Evolutionary conservation across 2,329 filamentous ascomycete genomes (phyloP).

Genomic region (Calonectria honghensis): DNA sequence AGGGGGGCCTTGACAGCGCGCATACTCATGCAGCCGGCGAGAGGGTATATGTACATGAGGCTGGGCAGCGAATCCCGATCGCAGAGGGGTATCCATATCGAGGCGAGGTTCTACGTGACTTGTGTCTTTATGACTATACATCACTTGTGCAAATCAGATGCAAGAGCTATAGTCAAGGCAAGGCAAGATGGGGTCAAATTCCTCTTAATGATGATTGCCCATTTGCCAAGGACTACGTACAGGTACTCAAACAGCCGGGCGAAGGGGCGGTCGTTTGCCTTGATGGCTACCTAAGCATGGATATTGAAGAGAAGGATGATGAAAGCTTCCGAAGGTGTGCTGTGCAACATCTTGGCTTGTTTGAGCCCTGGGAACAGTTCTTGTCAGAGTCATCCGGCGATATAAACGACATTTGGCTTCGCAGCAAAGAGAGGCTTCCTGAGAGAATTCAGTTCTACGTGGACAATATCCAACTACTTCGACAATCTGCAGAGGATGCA

Average conservation of each 20-base stretch:
- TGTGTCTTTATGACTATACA: slow-evolving; percentile 25
- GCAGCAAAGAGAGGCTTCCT: neutral
- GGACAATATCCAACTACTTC: slow-evolving; percentile 24
- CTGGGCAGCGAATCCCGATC: neutral
- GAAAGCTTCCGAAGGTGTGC: neutral
- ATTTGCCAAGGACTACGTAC: neutral
- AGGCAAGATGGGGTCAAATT: slow-evolving; percentile 5
- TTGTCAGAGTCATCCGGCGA: neutral
- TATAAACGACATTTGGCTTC: neutral
- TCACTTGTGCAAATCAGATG: neutral
- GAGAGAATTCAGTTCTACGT: slow-evolving; percentile 5
- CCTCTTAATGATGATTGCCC: slow-evolving; percentile 12
- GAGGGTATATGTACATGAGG: neutral
- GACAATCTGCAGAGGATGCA: slow-evolving; percentile 24
- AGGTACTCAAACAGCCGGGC: slow-evolving; percentile 21
- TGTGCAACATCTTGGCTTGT: slow-evolving; percentile 15
- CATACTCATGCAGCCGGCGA: neutral
- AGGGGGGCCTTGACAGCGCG: neutral
- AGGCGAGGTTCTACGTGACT: neutral
- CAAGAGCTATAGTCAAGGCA: slow-evolving; percentile 16
- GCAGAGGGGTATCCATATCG: slow-evolving; percentile 19
- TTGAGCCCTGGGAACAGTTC: slow-evolving; percentile 6
- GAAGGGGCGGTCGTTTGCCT: neutral
- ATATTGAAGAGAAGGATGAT: slow-evolving; percentile 10
- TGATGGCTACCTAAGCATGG: neutral